Conservation (phyloP, 176 grass and related monocot species). For the Hyparrhenia diplandra region DNA sequence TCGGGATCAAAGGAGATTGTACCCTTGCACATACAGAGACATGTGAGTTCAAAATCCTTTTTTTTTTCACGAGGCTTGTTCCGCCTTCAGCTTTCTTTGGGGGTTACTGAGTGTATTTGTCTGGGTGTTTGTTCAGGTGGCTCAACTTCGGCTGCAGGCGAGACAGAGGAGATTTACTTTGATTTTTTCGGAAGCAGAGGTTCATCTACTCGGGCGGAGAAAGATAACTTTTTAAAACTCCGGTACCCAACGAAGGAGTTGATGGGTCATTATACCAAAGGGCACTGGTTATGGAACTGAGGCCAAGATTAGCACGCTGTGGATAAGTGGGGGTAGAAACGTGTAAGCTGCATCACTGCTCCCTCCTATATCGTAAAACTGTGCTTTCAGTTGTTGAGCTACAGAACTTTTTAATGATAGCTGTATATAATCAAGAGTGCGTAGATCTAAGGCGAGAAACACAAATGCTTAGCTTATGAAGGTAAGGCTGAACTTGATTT, state of each 20-base stretch:
- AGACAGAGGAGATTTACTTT: constrained; percentile 84
- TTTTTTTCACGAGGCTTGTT: background rate
- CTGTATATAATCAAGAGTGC: background rate
- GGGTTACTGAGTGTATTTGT: background rate
- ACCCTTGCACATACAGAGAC: constrained; percentile 54
- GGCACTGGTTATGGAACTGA: constrained; percentile 89
- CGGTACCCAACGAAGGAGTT: constrained; percentile 80
- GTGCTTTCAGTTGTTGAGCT: constrained; percentile 10
- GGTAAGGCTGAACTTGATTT: background rate
- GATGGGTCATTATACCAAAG: constrained; percentile 66
- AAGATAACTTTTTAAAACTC: constrained; percentile 76
- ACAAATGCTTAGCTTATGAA: background rate
- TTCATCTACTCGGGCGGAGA: constrained; percentile 69
- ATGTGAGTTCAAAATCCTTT: constrained; percentile 47
- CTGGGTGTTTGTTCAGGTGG: constrained; percentile 43
- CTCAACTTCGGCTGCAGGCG: constrained; percentile 56
- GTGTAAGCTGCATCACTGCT: constrained; percentile 55
- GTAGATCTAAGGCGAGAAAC: background rate
- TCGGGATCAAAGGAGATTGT: constrained; percentile 92
- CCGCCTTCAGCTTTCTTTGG: background rate
- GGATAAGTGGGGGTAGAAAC: constrained; percentile 99
- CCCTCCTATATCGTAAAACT: background rate
- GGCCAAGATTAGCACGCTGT: constrained; percentile 64
- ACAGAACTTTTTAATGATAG: background rate
- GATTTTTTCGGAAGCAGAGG: constrained; percentile 98